Evolutionary conservation across 2,329 filamentous ascomycete species (phyloP), one percentile per base, ranked within the genome.

Genomic region (Chaetomiaceae sp.): DNA sequence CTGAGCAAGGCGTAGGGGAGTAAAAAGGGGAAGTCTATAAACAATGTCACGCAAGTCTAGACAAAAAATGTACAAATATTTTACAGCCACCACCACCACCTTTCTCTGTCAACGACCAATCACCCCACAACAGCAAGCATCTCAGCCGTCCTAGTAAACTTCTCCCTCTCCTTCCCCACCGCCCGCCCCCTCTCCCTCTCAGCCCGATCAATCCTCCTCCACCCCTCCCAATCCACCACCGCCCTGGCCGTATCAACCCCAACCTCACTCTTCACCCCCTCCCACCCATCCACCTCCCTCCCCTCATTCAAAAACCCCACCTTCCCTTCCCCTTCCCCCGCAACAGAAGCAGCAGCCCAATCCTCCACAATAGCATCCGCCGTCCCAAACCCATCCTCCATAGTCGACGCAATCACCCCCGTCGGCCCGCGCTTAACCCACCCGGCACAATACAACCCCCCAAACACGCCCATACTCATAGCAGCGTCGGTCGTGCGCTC

Each of bases 371-470:
- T 87, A 3, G 86, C 82, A 64, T 96, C 91, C 1, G 84, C 93
- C 0, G 90, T 96, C 8, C 81, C 78, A 62, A 97, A 99, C 0
- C 93, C 92, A 66, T 99, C 93, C 53, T 86, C 82, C 89, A 99
- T 95, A 0, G 93, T 99, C 25, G 86, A 90, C 1, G 92, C 92
- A 66, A 99, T 99, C 3, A 97, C 91, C 2, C 93, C 93, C 0
- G 90, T 96, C 0, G 93, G 92, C 0, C 93, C 93, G 31, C 86
- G 81, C 72, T 97, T 97, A 9, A 96, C 90, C 93, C 93, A 99
- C 0, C 93, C 93, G 14, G 92, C 87, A 58, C 90, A 95, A 70
- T 99, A 99, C 23, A 96, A 68, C 0, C 92, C 89, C 0, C 85
- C 81, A 62, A 66, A 79, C 63, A 58, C 73, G 62, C 55, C 76